These are phyloP conservation scores for Globisporangium perplexum DNA, from an alignment of 352 stramenopile species.

Conservation along the genomic window DNA sequence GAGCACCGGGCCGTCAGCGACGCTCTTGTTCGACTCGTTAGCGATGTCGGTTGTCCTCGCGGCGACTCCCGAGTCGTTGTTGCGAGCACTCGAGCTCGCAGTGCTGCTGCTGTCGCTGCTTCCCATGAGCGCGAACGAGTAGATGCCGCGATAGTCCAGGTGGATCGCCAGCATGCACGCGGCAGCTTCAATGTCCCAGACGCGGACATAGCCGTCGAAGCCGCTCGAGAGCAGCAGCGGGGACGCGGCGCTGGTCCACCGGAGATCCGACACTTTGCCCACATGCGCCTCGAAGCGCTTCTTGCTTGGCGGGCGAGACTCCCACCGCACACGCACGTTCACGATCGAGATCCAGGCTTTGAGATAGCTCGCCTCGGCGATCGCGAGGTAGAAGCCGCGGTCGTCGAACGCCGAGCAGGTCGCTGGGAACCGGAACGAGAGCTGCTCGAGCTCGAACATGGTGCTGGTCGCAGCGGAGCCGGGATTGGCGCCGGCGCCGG, in stretches of 20 bases:
- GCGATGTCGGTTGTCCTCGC: not conserved
- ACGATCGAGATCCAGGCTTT: constrained; percentile 55
- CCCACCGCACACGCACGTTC: constrained; percentile 17
- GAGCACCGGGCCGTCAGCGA: constrained; percentile 14
- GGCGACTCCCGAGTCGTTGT: not conserved
- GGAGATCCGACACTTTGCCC: constrained; percentile 39
- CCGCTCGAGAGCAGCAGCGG: constrained; percentile 42
- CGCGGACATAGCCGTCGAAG: constrained; percentile 57
- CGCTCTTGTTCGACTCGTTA: not conserved
- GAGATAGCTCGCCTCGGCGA: constrained; percentile 35
- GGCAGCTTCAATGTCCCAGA: constrained; percentile 38
- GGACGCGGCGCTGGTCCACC: constrained; percentile 35
- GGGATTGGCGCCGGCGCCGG: not conserved
- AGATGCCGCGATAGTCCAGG: constrained; percentile 36
- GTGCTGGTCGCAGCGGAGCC: not conserved
- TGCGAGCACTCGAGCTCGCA: not conserved
- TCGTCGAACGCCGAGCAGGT: constrained; percentile 36
- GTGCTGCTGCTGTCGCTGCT: not conserved
- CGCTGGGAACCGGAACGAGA: constrained; percentile 32
- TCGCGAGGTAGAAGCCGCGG: constrained; percentile 28
- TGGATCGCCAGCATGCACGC: constrained; percentile 35
- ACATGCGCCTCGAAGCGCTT: constrained; percentile 49
- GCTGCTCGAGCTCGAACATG: constrained; percentile 4
- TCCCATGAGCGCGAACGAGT: constrained; percentile 23
- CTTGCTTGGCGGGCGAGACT: constrained; percentile 4